Base-by-base conservation (phyloP, 1,139 yeast genomes). In the Yamadazyma pseudoaaseri region DNA sequence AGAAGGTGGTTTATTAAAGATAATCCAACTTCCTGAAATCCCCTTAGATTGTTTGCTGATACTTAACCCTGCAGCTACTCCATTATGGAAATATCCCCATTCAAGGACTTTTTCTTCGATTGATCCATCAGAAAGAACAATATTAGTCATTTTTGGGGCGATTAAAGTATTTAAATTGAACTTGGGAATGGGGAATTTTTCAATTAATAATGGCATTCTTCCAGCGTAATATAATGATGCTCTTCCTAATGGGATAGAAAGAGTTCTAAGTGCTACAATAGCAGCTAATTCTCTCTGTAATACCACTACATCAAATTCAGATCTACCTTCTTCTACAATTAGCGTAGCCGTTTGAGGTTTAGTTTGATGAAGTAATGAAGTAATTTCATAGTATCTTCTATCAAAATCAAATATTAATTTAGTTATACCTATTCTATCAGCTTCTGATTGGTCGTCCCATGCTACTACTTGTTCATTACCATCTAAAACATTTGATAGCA, bases 61-160 rank as follows among this genome's bases (percentile, higher is more conserved):
- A 36, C 86, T 80, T 33, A 94, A 60, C 0, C 97, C 98, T 1
- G 94, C 76, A 2, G 96, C 80, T 0, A 81, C 95, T 9, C 99
- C 99, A 48, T 86, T 86, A 49, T 92, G 97, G 54, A 92, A 94
- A 41, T 79, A 76, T 0, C 96, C 96, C 97, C 97, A 90, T 29
- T 80, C 79, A 16, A 76, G 53, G 4, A 73, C 60, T 12, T 66
- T 72, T 4, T 70, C 65, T 11, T 76, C 69, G 7, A 86, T 55
- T 0, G 73, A 52, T 2, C 75, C 79, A 38, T 73, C 76, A 3
- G 81, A 81, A 3, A 81, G 58, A 1, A 81, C 68, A 1, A 86
- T 76, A 17, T 80, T 84, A 3, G 79, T 71, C 60, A 80, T 79
- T 33, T 70, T 66, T 0, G 97, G 95, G 12, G 77, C 65, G 33